phyloP scores from a whole-genome alignment of 306 rosid species.

The Rubus parviflorus region DNA sequence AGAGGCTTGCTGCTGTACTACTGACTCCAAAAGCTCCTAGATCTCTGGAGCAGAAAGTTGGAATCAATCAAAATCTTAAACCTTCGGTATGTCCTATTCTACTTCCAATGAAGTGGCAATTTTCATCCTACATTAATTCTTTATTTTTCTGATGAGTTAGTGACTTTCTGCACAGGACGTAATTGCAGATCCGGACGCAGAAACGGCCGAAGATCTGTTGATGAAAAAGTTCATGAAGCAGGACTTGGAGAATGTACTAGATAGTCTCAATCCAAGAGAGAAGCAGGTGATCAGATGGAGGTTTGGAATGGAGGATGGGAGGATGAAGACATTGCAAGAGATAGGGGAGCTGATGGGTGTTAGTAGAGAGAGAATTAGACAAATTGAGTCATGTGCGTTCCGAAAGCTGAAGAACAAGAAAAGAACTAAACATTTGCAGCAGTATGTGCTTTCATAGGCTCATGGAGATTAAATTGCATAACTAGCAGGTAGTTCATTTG shows the following conservation, averaged over 20 bases:
- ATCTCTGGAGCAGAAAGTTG: slow-evolving; percentile 86
- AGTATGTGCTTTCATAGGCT: slow-evolving; percentile 65
- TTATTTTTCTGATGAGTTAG: slow-evolving; percentile 29
- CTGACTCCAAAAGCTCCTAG: slow-evolving; percentile 92
- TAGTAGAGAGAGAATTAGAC: slow-evolving; percentile 94
- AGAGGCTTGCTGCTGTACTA: slow-evolving; percentile 77
- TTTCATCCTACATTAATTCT: background rate
- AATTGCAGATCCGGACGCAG: slow-evolving; percentile 67
- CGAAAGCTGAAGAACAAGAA: slow-evolving; percentile 89
- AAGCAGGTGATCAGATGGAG: slow-evolving; percentile 85
- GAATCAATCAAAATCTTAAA: slow-evolving; percentile 82
- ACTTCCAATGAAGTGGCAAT: slow-evolving; percentile 3
- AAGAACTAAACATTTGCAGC: slow-evolving; percentile 83
- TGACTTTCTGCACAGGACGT: slow-evolving; percentile 55
- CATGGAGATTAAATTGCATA: slow-evolving; percentile 19
- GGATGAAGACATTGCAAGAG: slow-evolving; percentile 93
- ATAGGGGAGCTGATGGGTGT: slow-evolving; percentile 92
- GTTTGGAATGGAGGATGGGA: slow-evolving; percentile 95
- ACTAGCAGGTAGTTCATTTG: slow-evolving; percentile 29
- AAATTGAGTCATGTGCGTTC: slow-evolving; percentile 83
- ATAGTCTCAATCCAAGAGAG: slow-evolving; percentile 80
- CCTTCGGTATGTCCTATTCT: slow-evolving; percentile 68
- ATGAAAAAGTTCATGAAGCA: slow-evolving; percentile 74
- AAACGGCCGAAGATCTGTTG: slow-evolving; percentile 70
- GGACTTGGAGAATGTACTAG: slow-evolving; percentile 78